phyloP scores from a whole-genome alignment of 1,139 yeast genomes.

The Sugiyamaella pinicola region DNA sequence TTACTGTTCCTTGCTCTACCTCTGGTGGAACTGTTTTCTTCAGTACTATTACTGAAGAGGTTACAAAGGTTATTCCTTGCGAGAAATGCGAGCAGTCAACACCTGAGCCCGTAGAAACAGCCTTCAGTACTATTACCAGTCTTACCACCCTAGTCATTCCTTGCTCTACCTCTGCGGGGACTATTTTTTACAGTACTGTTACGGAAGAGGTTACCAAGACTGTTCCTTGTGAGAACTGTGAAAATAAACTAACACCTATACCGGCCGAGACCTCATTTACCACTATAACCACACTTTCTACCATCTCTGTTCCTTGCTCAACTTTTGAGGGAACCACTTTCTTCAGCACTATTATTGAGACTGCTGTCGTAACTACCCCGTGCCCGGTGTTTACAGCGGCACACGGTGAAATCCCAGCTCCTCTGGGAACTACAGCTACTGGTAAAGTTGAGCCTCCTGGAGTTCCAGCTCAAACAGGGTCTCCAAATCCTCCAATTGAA shows the following conservation, averaged over 20 bases:
- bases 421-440: not conserved
- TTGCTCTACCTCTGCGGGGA: constrained; percentile 18
- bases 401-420: constrained; percentile 5
- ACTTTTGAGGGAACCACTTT: constrained; percentile 11
- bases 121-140: constrained; percentile 14
- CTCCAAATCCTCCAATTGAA: constrained; percentile 1
- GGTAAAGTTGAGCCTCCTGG: not conserved
- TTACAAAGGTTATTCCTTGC: constrained; percentile 16
- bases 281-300: constrained; percentile 11
- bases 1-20: constrained; percentile 17
- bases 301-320: constrained; percentile 22
- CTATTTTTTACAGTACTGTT: constrained; percentile 18
- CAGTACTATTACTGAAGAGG: constrained; percentile 17
- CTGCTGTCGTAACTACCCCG: constrained; percentile 9
- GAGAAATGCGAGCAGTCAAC: not conserved
- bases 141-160: constrained; percentile 24
- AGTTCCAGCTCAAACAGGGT: not conserved
- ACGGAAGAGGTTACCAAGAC: constrained; percentile 17
- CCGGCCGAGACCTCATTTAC: not conserved
- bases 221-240: constrained; percentile 14
- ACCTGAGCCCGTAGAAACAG: not conserved
- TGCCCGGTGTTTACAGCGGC: constrained; percentile 13
- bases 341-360: constrained; percentile 15
- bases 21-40: constrained; percentile 14
- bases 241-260: not conserved